A percentile compares a stretch with the other conserved stretches of the same genome.
Conservation (phyloP, 768 basidiomycete species). For the Rhizopogon roseolus region DNA sequence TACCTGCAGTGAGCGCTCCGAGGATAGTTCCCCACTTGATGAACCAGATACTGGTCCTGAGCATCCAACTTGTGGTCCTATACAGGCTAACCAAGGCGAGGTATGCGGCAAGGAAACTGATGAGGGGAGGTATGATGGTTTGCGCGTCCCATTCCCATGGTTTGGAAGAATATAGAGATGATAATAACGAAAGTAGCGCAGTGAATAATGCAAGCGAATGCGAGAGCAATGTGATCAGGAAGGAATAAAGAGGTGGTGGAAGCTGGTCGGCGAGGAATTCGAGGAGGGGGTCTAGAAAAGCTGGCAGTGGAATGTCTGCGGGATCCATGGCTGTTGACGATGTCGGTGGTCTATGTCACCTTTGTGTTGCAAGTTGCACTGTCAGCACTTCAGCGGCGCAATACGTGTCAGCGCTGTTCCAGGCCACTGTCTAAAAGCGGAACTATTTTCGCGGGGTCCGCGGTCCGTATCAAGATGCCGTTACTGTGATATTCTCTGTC, state of each 20-base stretch:
- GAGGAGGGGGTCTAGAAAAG: constrained; percentile 49
- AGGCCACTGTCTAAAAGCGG: background rate
- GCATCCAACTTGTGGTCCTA: constrained; percentile 72
- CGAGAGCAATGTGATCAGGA: constrained; percentile 47
- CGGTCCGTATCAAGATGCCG: background rate
- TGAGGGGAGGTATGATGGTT: constrained; percentile 65
- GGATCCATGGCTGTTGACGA: constrained; percentile 5
- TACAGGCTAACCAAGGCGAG: constrained; percentile 73
- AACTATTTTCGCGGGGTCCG: background rate
- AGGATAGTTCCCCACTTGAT: constrained; percentile 74
- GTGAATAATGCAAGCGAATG: constrained; percentile 47
- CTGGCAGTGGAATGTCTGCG: constrained; percentile 36
- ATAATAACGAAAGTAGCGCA: constrained; percentile 43
- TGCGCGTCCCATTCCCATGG: constrained; percentile 65
- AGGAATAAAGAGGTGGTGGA: constrained; percentile 50
- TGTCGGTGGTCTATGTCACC: background rate
- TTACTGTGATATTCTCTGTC: background rate
- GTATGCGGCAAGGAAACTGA: constrained; percentile 69
- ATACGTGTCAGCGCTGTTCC: background rate
- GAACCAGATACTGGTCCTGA: constrained; percentile 63
- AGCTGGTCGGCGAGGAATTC: constrained; percentile 49
- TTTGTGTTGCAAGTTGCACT: background rate
- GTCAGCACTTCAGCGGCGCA: background rate
- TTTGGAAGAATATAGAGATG: constrained; percentile 42
- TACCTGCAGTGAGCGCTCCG: constrained; percentile 44